Conservation (phyloP, 1,284 basidiomycete species). For the Fistulinella cinereoalba region DNA sequence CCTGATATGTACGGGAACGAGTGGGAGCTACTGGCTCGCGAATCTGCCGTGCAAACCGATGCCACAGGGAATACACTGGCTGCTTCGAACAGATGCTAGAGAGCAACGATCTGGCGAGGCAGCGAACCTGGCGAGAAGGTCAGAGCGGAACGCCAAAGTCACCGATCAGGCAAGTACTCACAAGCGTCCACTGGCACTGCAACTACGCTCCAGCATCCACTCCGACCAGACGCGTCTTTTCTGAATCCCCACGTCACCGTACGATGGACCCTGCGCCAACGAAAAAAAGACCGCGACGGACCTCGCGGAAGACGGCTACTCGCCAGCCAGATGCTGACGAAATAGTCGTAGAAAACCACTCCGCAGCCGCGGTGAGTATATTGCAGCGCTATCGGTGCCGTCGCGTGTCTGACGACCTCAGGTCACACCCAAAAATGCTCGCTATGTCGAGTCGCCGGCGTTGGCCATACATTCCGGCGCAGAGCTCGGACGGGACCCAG, state of each 20-base stretch:
- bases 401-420: constrained; percentile 21
- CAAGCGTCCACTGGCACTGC: too few species aligned
- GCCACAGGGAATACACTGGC: constrained; percentile 2
- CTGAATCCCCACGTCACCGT: not conserved
- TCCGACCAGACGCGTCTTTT: not conserved
- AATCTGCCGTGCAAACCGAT: constrained; percentile 1
- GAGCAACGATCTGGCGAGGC: not conserved
- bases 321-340: constrained; percentile 18
- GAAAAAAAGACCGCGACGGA: constrained; percentile 50
- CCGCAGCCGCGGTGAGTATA: constrained; percentile 17
- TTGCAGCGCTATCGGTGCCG: too few species aligned
- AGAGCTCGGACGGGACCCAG: constrained; percentile 58
- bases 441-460: constrained; percentile 63
- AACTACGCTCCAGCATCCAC: not conserved
- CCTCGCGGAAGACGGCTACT: constrained; percentile 44
- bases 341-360: constrained; percentile 24
- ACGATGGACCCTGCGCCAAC: constrained; percentile 43
- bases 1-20: constrained; percentile 1
- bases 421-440: constrained; percentile 46
- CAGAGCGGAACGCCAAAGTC: not conserved
- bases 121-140: not conserved
- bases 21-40: not conserved
- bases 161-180: constrained; percentile 20
- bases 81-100: not conserved
- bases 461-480: constrained; percentile 62